These are phyloP conservation scores for Colletotrichum chrysophilum DNA, from an alignment of 2,329 filamentous ascomycete genomes.

Conservation along the genomic window DNA sequence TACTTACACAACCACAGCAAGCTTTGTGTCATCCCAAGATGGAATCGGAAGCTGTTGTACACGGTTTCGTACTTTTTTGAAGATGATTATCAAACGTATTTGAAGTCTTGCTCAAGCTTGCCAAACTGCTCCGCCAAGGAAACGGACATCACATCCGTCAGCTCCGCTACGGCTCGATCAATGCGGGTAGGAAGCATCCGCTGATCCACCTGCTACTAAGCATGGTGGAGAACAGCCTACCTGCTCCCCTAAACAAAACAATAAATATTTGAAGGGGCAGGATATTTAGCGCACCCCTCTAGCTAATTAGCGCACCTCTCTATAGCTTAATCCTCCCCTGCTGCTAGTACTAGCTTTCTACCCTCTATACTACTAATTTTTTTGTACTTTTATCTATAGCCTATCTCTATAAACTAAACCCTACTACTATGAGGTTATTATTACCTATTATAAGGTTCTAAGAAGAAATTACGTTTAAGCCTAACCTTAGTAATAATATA, in stretches of 20 bases:
- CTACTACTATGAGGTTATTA: no score
- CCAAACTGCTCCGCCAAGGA: not conserved
- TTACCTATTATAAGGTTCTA: no score
- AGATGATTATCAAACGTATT: accelerated
- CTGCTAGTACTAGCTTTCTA: no score
- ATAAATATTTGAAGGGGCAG: not conserved
- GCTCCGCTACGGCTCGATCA: not conserved
- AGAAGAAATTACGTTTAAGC: no score
- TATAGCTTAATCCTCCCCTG: no score
- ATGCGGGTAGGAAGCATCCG: not conserved
- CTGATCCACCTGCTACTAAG: not conserved
- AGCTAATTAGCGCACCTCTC: no score
- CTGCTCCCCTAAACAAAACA: not conserved
- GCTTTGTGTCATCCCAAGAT: not conserved
- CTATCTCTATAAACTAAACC: no score
- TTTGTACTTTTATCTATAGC: no score
- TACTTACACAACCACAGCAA: not conserved
- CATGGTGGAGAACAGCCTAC: not conserved
- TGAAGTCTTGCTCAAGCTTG: not conserved
- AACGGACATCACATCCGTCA: not conserved
- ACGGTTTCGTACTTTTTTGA: not conserved
- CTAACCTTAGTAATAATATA: no score
- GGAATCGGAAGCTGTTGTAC: not conserved
- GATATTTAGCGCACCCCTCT: no score
- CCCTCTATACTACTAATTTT: no score